Percentiles rank a stretch among this genome's conserved stretches.
These are phyloP conservation scores for Alternaria viburni DNA, from an alignment of 2,329 filamentous ascomycete species.

Conservation along the genomic window DNA sequence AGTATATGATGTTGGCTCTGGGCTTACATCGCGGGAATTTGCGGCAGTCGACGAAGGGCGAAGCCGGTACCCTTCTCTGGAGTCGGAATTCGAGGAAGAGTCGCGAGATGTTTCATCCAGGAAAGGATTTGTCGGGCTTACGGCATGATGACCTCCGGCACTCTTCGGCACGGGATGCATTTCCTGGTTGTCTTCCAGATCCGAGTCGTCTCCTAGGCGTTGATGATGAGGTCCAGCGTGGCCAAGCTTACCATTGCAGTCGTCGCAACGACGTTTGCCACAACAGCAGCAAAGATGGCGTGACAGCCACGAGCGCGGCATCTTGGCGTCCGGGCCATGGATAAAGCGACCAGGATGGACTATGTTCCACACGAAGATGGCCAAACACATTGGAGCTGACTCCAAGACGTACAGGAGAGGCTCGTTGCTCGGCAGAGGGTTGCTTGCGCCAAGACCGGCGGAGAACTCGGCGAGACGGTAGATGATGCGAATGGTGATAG, in stretches of 20 bases:
- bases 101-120: conserved; percentile 1
- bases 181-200: conserved; percentile 13
- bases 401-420: conserved; percentile 60
- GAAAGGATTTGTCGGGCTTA: background rate
- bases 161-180: conserved; percentile 1
- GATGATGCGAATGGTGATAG: conserved; percentile 53
- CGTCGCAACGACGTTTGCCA: conserved; percentile 21
- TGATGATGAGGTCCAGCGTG: conserved; percentile 16
- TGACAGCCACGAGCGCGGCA: conserved; percentile 26
- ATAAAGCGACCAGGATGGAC: conserved; percentile 21
- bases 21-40: conserved; percentile 10
- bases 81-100: conserved; percentile 6
- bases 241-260: conserved; percentile 21
- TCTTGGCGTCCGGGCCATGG: conserved; percentile 18
- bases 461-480: conserved; percentile 55
- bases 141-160: conserved; percentile 2
- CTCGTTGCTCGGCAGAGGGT: conserved; percentile 58
- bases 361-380: conserved; percentile 26
- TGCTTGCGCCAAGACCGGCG: conserved; percentile 50
- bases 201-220: conserved; percentile 2
- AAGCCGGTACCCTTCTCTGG: conserved; percentile 9
- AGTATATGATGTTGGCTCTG: conserved; percentile 14
- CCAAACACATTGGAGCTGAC: conserved; percentile 61
- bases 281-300: conserved; percentile 26
- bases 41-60: conserved; percentile 10